A percentile compares a stretch with the other conserved stretches of the same genome.
Conservation (phyloP, 768 basidiomycete genomes). For the Tricholoma bakamatsutake region DNA sequence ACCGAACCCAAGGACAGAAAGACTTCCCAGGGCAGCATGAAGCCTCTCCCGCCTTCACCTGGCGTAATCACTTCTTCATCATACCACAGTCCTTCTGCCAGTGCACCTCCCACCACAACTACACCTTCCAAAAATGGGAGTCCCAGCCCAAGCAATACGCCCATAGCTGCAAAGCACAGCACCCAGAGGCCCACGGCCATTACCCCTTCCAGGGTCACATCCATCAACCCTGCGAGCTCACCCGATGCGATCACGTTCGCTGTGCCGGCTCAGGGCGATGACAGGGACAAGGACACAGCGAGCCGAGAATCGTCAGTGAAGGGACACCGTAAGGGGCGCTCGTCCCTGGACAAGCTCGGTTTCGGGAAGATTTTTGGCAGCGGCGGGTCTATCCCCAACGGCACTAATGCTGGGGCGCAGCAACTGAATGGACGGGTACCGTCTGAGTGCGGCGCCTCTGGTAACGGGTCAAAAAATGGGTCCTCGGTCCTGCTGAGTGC, state of each 20-base stretch:
- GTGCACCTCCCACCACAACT: neutral
- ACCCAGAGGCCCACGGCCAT: neutral
- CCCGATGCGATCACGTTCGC: slow-evolving; percentile 25
- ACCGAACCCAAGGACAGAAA: slow-evolving; percentile 25
- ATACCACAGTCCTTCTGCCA: neutral
- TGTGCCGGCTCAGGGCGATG: slow-evolving; percentile 3
- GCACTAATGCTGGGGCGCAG: slow-evolving; percentile 23
- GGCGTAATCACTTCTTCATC: slow-evolving; percentile 1
- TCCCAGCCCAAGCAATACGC: neutral
- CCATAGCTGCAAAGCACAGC: slow-evolving; percentile 9
- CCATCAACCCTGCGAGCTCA: slow-evolving; percentile 32
- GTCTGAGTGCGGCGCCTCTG: slow-evolving; percentile 28
- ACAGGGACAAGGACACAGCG: slow-evolving; percentile 23
- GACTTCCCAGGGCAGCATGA: slow-evolving; percentile 21
- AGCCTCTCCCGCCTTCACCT: slow-evolving; percentile 29
- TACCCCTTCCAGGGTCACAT: slow-evolving; percentile 9
- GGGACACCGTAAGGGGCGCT: slow-evolving; percentile 59
- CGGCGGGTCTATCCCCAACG: slow-evolving; percentile 26
- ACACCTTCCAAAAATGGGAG: neutral
- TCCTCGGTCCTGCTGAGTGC: slow-evolving; percentile 24
- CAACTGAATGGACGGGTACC: slow-evolving; percentile 31
- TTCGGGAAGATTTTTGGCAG: slow-evolving; percentile 70
- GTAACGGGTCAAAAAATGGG: slow-evolving; percentile 12
- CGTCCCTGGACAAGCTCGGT: slow-evolving; percentile 73
- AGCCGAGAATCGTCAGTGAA: slow-evolving; percentile 32